These are phyloP conservation scores for Dioscorea cayenensis DNA, from an alignment of 116 monocot species.

Conservation along the genomic window DNA sequence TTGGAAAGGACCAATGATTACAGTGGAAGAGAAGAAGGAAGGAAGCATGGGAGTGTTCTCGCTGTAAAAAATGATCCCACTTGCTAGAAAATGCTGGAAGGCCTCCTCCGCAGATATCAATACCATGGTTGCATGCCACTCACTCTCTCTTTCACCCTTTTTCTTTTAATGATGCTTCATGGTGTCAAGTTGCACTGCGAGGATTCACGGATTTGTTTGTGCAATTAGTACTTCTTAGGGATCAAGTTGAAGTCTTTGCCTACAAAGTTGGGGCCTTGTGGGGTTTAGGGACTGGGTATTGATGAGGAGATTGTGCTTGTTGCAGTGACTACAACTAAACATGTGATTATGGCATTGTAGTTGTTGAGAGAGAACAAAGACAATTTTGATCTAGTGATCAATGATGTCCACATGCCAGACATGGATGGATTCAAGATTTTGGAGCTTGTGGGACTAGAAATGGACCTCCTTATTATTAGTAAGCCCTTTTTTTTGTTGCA, in stretches of 20 bases:
- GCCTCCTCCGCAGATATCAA: slow-evolving; percentile 64
- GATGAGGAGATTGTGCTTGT: slow-evolving; percentile 1
- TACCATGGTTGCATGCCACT: slow-evolving; percentile 55
- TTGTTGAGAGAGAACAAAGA: slow-evolving; percentile 85
- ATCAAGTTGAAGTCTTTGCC: neutral
- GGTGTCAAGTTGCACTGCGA: too few species aligned
- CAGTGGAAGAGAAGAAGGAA: slow-evolving; percentile 30
- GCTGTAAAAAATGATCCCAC: slow-evolving; percentile 87
- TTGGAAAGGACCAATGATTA: slow-evolving; percentile 17
- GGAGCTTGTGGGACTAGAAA: slow-evolving; percentile 92
- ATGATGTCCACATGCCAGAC: slow-evolving; percentile 94
- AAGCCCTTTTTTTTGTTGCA: slow-evolving; percentile 9
- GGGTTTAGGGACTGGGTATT: neutral
- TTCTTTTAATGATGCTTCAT: neutral
- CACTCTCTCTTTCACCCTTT: neutral
- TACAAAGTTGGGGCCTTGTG: neutral
- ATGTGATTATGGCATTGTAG: slow-evolving; percentile 56
- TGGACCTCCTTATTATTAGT: slow-evolving; percentile 99
- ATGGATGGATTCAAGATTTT: slow-evolving; percentile 98
- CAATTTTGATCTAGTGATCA: slow-evolving; percentile 95
- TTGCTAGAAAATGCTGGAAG: slow-evolving; percentile 72
- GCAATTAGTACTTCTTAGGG: too few species aligned
- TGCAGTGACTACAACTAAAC: slow-evolving; percentile 74
- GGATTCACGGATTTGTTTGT: too few species aligned
- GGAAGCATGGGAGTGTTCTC: slow-evolving; percentile 44